These are phyloP conservation scores for Metarhizium rileyi DNA, from an alignment of 2,329 filamentous ascomycete species.

Conservation along the genomic window DNA sequence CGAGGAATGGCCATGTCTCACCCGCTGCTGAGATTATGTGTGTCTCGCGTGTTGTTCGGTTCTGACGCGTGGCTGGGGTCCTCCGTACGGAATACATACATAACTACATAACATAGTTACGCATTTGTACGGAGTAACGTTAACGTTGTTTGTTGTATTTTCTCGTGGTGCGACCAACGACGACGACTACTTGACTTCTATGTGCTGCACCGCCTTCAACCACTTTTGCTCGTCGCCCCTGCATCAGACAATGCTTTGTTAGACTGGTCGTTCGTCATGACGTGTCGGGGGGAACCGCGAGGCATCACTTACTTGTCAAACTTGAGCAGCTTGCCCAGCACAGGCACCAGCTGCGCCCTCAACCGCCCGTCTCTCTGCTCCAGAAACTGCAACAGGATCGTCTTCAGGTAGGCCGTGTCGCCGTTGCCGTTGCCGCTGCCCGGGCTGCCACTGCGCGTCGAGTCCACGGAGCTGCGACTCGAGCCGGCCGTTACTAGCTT, in stretches of 20 bases:
- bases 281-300: not conserved
- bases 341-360: conserved; percentile 66
- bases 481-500: conserved; percentile 33
- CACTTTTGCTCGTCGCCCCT: conserved; percentile 74
- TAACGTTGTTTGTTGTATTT: no score
- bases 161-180: no score
- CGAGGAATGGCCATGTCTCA: no score
- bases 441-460: conserved; percentile 23
- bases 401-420: conserved; percentile 64
- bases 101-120: no score
- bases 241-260: conserved; percentile 9
- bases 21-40: no score
- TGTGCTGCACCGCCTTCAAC: conserved; percentile 61
- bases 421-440: conserved; percentile 18
- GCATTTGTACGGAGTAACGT: no score
- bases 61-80: no score
- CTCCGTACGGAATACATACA: no score
- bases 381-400: conserved; percentile 70
- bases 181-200: conserved; percentile 29
- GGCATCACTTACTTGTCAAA: conserved; percentile 58
- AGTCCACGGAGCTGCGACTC: conserved; percentile 31
- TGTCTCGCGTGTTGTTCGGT: no score
- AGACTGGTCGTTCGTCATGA: not conserved
- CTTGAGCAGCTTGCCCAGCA: conserved; percentile 64
- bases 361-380: conserved; percentile 72